These are phyloP conservation scores for Trametes punicea DNA, from an alignment of 768 basidiomycete species.

Conservation along the genomic window DNA sequence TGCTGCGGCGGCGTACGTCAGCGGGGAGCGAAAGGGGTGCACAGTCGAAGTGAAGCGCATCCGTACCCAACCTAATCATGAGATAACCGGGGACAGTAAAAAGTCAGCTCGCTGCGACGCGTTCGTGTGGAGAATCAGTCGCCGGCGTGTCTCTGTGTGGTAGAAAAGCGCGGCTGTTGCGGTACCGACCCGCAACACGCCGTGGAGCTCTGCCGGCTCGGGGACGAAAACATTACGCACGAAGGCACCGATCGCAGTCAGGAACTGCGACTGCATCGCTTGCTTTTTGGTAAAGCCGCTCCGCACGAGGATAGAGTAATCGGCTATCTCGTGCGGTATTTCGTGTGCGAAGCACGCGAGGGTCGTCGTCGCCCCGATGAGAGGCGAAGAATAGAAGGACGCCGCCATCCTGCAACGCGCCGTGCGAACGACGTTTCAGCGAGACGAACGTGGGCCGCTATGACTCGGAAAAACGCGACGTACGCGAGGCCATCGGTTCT, in stretches of 20 bases:
- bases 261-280: conserved; percentile 91
- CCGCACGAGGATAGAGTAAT: conserved; percentile 88
- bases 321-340: conserved; percentile 96
- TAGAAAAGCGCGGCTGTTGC: too few species aligned
- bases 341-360: conserved; percentile 94
- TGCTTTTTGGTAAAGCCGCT: conserved; percentile 89
- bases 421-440: not conserved
- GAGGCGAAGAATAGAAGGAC: conserved; percentile 93
- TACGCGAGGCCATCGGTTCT: conserved; percentile 93
- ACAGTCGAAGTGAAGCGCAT: not conserved
- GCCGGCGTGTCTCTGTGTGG: too few species aligned
- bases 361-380: conserved; percentile 93
- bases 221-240: conserved; percentile 46
- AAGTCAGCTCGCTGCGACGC: not conserved
- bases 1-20: conserved; percentile 40
- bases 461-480: conserved; percentile 31
- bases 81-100: conserved; percentile 5
- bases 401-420: conserved; percentile 71
- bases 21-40: conserved; percentile 6
- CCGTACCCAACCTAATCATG: conserved; percentile 23
- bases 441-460: conserved; percentile 16
- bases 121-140: not conserved
- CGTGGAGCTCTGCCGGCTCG: too few species aligned
- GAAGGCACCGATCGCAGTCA: conserved; percentile 91
- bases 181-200: too few species aligned